Evolutionary conservation across 1,284 basidiomycete species (phyloP), one percentile per base, ranked within the genome.

Genomic region (Dichomitus squalens): DNA sequence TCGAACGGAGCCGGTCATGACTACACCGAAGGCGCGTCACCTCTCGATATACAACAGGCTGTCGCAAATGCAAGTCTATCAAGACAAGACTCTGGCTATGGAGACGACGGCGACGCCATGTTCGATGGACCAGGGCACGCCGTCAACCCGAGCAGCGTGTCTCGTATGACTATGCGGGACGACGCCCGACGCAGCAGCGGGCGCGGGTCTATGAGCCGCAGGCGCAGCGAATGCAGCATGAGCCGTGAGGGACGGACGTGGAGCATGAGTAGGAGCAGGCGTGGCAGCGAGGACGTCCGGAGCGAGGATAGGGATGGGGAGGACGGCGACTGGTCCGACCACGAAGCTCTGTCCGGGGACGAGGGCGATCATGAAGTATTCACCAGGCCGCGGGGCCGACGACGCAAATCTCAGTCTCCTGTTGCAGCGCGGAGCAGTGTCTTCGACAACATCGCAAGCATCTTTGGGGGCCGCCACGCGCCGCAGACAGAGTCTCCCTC

Each of bases 21-120:
- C 75, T 93, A 93, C 70, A 92, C 91, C 4, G 90, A 93, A 66
- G 91, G 90, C 36, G 90, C 91, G 35, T 88, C 87, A n/a, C 78
- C 83, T 8, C 76, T 85, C 36, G 90, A 92, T 60, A 91, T 93
- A 51, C 72, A 81, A 57, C 71, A 78, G 60, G 90, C 81, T 18
- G 65, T 86, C 29, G 74, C 76, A 36, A 82, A 76, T 61, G 54
- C 58, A 8, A 75, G 66, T 53, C 79, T 73, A 39, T 71, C 81
- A 25, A 79, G 88, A 39, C 80, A 85, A n/a, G 84, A 89, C 65
- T 91, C 90, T 4, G 83, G 85, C 52, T 85, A 87, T 57, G 84
- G 80, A 25, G 83, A 81, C 52, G 76, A 79, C 54, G 81, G 77
- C 51, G 81, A 80, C 52, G 75, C 86, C 20, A 84, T 91, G 77